phyloP scores from a whole-genome alignment of 2,329 filamentous ascomycete species.

The Fusarium sublunatum region DNA sequence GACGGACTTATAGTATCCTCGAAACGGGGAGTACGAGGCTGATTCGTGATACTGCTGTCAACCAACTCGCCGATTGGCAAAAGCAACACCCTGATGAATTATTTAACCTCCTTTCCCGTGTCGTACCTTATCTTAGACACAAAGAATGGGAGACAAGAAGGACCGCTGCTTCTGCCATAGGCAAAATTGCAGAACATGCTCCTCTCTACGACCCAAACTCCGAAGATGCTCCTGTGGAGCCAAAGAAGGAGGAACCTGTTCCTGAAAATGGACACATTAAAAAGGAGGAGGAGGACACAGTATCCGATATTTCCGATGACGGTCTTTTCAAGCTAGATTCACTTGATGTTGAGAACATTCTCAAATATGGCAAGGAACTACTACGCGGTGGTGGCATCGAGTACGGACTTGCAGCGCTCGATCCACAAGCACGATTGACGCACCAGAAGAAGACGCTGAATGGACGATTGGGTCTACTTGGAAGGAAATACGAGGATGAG shows the following conservation, averaged over 20 bases:
- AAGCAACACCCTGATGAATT: constrained; percentile 98
- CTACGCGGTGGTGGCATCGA: constrained; percentile 89
- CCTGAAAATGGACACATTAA: constrained; percentile 62
- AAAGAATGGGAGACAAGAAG: constrained; percentile 98
- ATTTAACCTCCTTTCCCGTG: constrained; percentile 91
- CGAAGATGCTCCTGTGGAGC: constrained; percentile 66
- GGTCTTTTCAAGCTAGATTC: constrained; percentile 77
- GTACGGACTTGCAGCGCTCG: constrained; percentile 82
- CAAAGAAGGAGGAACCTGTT: constrained; percentile 54
- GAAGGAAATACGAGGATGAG: constrained; percentile 86
- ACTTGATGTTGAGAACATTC: constrained; percentile 81
- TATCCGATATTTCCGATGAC: constrained; percentile 57
- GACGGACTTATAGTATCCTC: constrained; percentile 73
- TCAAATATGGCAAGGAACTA: constrained; percentile 85
- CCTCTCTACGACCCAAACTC: constrained; percentile 88
- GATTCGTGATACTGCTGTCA: constrained; percentile 96
- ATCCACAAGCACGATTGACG: constrained; percentile 81
- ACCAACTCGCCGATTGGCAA: constrained; percentile 96
- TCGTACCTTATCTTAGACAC: constrained; percentile 94
- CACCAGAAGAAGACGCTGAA: constrained; percentile 91
- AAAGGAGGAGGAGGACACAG: constrained; percentile 69
- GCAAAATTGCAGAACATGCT: constrained; percentile 92
- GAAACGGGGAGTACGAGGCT: constrained; percentile 97
- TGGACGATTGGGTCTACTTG: constrained; percentile 84
- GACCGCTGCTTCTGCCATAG: constrained; percentile 92